Base-by-base conservation (phyloP, 2,329 filamentous ascomycete species). In the Chalaropsis ovoidea region DNA sequence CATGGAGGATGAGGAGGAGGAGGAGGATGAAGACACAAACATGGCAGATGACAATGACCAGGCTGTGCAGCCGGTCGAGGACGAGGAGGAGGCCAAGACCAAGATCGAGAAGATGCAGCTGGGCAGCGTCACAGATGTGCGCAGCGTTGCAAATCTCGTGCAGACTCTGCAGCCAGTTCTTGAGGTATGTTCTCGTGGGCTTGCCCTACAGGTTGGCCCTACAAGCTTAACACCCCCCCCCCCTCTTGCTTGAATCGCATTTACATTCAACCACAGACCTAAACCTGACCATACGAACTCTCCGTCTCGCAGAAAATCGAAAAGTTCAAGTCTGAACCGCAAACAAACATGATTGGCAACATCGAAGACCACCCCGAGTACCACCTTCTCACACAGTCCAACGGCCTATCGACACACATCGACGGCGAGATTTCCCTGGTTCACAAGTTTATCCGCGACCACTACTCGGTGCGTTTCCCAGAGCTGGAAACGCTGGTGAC, bases 401-500 rank as follows among this genome's bases (percentile, higher is more conserved):
- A 96, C 73, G 88, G 87, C 27, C 81, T 95, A 7, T 95, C 94
- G 0, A 95, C 93, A 5, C 88, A 89, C 69, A 96, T 97, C 70
- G 92, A 96, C 70, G 90, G 89, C 73, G 93, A 97, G 75, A 89
- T 97, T 58, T 88, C 89, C 42, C 82, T 94, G 7, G 89, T 97
- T 24, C 94, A 99, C 80, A 99, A 99, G 77, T 95, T 90, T 75
- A 90, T 96, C 67, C 85, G 93, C 72, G 94, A 99, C 72, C 90
- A 96, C 76, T 99, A 99, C 77, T 96, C 92, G 10, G 82, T 88
- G 19, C 85, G 93, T 68, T 99, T 97, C 72, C 93, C 94, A 0
- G 93, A 96, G 75, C 83, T 99, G 49, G 94, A 99, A 75, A 82
- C 82, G 22, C 83, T 99, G 42, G 87, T 99, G 68, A 90, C 89